A percentile compares a stretch with the other conserved stretches of the same genome.
phyloP scores from a whole-genome alignment of 345 rosid genomes.

The Populus alba region DNA sequence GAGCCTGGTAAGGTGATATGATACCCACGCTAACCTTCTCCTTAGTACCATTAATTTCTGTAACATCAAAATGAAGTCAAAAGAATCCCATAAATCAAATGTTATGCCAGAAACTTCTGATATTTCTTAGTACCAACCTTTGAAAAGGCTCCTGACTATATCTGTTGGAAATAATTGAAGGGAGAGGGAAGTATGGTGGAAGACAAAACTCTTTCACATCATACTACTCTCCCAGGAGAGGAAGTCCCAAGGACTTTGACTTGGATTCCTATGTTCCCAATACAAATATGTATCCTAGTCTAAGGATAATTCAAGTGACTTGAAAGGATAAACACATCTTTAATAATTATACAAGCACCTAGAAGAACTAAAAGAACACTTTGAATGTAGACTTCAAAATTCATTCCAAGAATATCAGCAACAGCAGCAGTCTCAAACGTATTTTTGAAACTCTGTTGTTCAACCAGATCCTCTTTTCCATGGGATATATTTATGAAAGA shows the following conservation, averaged over 20 bases:
- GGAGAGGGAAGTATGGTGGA: too few species aligned
- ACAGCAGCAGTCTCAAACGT: conserved; percentile 19
- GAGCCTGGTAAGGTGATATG: conserved; percentile 27
- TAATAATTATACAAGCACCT: too few species aligned
- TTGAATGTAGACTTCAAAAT: too few species aligned
- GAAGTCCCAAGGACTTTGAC: too few species aligned
- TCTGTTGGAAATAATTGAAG: too few species aligned
- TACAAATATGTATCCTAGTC: too few species aligned
- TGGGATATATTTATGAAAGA: conserved; percentile 16
- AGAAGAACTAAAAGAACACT: too few species aligned
- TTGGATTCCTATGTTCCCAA: too few species aligned
- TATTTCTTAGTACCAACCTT: not conserved
- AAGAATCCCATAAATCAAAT: not conserved
- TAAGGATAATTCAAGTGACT: too few species aligned
- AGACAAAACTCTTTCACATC: too few species aligned
- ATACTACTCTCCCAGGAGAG: too few species aligned
- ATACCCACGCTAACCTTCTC: conserved; percentile 13
- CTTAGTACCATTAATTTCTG: not conserved
- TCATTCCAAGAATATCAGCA: not conserved
- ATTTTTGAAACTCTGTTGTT: conserved; percentile 13
- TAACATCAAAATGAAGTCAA: not conserved
- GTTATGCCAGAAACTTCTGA: not conserved
- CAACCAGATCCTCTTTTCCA: conserved; percentile 15
- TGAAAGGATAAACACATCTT: too few species aligned
- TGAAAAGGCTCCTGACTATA: not conserved